These are phyloP conservation scores for Epichloe uncinata DNA, from an alignment of 2,329 filamentous ascomycete genomes.

Conservation along the genomic window DNA sequence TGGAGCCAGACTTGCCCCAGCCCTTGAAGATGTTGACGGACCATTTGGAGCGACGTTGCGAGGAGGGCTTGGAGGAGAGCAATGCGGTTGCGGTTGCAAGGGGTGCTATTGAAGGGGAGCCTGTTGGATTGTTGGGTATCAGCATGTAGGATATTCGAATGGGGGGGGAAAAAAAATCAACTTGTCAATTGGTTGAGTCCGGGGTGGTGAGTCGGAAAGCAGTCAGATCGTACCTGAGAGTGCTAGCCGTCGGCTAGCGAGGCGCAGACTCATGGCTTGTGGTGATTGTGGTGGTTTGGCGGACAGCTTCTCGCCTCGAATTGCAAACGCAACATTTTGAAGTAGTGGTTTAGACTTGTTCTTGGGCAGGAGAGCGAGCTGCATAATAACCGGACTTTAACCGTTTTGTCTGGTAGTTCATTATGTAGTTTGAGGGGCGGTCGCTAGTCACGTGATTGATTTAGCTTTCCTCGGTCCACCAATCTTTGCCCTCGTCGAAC, in stretches of 20 bases:
- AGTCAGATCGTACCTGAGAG: constrained; percentile 37
- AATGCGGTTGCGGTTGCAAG: constrained; percentile 9
- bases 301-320: neutral
- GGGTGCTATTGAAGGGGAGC: constrained; percentile 7
- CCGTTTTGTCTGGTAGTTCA: constrained; percentile 5
- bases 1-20: constrained; percentile 18
- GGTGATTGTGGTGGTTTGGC: neutral
- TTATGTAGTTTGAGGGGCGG: no score
- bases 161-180: no score
- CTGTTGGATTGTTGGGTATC: neutral
- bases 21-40: constrained; percentile 26
- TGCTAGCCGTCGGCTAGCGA: constrained; percentile 48
- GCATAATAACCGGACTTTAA: constrained; percentile 11
- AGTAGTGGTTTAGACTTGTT: neutral
- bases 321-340: neutral
- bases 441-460: no score
- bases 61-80: constrained; percentile 8
- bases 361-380: neutral
- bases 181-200: neutral
- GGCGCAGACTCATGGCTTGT: constrained; percentile 49
- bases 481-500: constrained; percentile 8
- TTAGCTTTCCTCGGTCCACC: constrained; percentile 1
- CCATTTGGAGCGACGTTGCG: constrained; percentile 29
- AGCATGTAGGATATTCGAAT: neutral
- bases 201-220: neutral